A percentile compares a stretch with the other conserved stretches of the same genome.
phyloP scores from a whole-genome alignment of 345 rosid species.

The Hibiscus tridactylites region DNA sequence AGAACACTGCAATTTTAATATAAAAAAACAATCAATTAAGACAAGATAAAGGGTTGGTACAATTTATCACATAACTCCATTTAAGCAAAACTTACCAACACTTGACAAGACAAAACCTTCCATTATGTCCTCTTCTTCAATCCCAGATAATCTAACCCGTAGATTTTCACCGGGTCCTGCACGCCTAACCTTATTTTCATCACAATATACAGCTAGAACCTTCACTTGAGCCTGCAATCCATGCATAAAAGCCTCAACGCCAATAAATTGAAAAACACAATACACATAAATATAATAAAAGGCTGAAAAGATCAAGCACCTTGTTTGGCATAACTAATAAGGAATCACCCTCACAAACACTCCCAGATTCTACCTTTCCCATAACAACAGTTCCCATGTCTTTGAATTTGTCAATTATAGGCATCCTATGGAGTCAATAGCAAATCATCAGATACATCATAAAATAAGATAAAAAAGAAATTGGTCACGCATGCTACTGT shows the following conservation, averaged over 20 bases:
- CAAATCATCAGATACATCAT: constrained; percentile 1
- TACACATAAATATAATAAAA: not conserved
- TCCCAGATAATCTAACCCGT: constrained; percentile 71
- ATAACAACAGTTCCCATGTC: constrained; percentile 98
- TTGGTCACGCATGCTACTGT: not conserved
- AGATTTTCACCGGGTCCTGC: constrained; percentile 97
- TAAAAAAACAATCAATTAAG: not conserved
- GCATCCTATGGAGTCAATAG: constrained; percentile 54
- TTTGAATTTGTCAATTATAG: constrained; percentile 92
- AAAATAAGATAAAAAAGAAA: not conserved
- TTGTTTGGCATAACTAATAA: constrained; percentile 89
- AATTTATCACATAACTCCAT: not conserved
- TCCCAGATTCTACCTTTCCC: constrained; percentile 97
- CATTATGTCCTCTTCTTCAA: constrained; percentile 87
- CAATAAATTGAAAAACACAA: not conserved
- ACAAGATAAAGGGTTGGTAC: not conserved
- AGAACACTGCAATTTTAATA: not conserved
- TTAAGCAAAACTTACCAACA: constrained; percentile 43
- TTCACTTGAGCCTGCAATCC: constrained; percentile 62
- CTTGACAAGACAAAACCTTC: constrained; percentile 86
- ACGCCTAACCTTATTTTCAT: constrained; percentile 69
- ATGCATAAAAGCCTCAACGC: not conserved
- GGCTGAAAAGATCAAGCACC: constrained; percentile 31
- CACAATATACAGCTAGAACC: constrained; percentile 56
- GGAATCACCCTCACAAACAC: constrained; percentile 75